Percentiles rank a stretch among this genome's conserved stretches.
Conservation (phyloP, 805 yeast genomes). For the Kurtzmaniella cleridarum region DNA sequence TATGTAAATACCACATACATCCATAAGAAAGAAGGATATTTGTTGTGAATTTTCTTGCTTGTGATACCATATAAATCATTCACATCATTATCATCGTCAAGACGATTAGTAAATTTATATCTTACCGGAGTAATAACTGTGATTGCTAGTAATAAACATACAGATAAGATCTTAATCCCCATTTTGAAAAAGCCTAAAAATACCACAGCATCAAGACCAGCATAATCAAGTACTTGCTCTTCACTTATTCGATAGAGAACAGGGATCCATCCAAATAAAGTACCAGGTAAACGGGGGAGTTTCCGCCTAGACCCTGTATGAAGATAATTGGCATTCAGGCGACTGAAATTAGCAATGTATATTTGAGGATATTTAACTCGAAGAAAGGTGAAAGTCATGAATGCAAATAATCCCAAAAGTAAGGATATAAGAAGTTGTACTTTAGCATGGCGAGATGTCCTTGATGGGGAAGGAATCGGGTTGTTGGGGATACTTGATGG, state of each 20-base stretch:
- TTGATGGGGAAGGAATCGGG: slow-evolving; percentile 11
- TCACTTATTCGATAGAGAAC: slow-evolving; percentile 62
- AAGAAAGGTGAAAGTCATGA: slow-evolving; percentile 63
- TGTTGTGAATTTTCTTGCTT: slow-evolving; percentile 1
- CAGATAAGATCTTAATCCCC: slow-evolving; percentile 64
- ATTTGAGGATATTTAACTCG: slow-evolving; percentile 73
- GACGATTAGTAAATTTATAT: slow-evolving; percentile 71
- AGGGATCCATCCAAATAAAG: slow-evolving; percentile 79
- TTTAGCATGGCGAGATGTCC: slow-evolving; percentile 51
- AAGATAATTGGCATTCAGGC: slow-evolving; percentile 36
- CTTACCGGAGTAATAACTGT: slow-evolving; percentile 79
- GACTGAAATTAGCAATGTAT: slow-evolving; percentile 72
- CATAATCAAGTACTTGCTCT: slow-evolving; percentile 73
- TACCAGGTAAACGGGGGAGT: slow-evolving; percentile 55
- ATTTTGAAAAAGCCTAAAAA: slow-evolving; percentile 86
- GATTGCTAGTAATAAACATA: slow-evolving; percentile 66
- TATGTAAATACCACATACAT: slow-evolving; percentile 84
- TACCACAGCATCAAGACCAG: slow-evolving; percentile 93
- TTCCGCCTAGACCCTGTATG: slow-evolving; percentile 41
- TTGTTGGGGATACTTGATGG: slow-evolving; percentile 4
- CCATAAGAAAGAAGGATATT: slow-evolving; percentile 64
- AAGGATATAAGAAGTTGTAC: slow-evolving; percentile 73
- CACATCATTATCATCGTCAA: slow-evolving; percentile 16
- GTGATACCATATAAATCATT: slow-evolving; percentile 3
- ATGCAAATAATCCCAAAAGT: slow-evolving; percentile 62